Conservation (phyloP, 805 yeast genomes). For the Lachancea cidri region DNA sequence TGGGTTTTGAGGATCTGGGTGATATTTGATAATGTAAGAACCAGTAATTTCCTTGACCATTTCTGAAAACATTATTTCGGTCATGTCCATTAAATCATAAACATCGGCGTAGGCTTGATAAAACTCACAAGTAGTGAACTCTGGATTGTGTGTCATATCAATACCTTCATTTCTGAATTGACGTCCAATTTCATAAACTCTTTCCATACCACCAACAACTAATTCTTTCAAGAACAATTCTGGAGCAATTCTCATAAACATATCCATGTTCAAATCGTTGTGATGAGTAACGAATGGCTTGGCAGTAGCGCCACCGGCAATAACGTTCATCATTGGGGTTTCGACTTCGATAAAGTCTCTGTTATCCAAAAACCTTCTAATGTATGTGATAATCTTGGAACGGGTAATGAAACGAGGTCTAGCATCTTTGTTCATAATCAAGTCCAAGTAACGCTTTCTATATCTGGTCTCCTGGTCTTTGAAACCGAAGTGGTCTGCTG, state of each 20-base stretch:
- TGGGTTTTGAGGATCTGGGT: conserved; percentile 94
- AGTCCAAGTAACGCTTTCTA: conserved; percentile 94
- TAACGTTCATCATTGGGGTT: conserved; percentile 97
- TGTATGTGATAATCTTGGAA: conserved; percentile 83
- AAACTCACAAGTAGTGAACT: conserved; percentile 97
- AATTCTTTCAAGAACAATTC: conserved; percentile 93
- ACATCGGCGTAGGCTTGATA: conserved; percentile 98
- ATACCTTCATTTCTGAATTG: conserved; percentile 99
- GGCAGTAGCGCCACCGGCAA: conserved; percentile 99
- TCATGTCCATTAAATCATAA: conserved; percentile 87
- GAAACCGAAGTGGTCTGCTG: conserved; percentile 96
- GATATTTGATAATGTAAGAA: conserved; percentile 76
- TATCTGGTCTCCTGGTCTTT: conserved; percentile 96
- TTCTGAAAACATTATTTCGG: conserved; percentile 89
- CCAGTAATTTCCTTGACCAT: conserved; percentile 97
- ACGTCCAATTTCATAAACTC: conserved; percentile 98
- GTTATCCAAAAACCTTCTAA: conserved; percentile 80
- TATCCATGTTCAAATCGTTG: conserved; percentile 92
- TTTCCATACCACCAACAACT: conserved; percentile 96
- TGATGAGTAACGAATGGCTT: conserved; percentile 97
- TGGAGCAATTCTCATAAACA: conserved; percentile 98
- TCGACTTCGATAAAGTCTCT: conserved; percentile 93
- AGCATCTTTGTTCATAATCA: conserved; percentile 84
- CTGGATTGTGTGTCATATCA: conserved; percentile 98
- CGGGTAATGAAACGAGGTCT: conserved; percentile 85